Base-by-base conservation (phyloP, 805 yeast genomes). In the Sugiyamaella floridensis region DNA sequence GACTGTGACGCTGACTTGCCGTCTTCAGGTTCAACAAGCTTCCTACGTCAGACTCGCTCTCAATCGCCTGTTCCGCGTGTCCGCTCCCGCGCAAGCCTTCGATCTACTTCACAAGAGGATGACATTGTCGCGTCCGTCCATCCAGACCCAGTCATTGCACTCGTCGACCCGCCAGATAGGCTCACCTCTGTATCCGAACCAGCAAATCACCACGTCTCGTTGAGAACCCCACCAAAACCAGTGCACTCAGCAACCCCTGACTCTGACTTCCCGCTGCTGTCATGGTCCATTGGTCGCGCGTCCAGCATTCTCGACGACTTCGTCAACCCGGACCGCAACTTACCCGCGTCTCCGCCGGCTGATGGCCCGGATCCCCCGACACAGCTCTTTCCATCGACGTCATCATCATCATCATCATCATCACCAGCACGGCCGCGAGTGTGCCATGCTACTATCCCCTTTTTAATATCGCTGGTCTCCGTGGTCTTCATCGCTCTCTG, bases 401-500 rank as follows among this genome's bases (percentile, higher is more conserved):
- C 46, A 43, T 10, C 47, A 19, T 6, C 37, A 10, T 16, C 47
- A 16, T n/a, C 37, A 3, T 16, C 47, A 8, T 44, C 47, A 8
- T 44, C 47, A 9, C 28, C 29, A 8, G 8, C 15, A 3, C 28
- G 29, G 11, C 34, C 47, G n/a, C 19, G 29, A n/a, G 3, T 41
- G 16, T 19, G 22, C 9, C 22, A 11, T 11, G 16, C 37, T 32
- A 14, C 37, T 19, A 22, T n/a, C 43, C 51, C 26, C 14, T 40
- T 15, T 8, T 40, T 18, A 5, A 43, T 44, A 10, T 20, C 48
- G 11, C 19, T 49, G 16, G 19, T 42, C 9, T 29, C 54, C 20
- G 40, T 46, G 10, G 18, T 19, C 18, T 50, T 52, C 43, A 40
- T 56, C 9, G 45, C 57, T 19, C 6, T 41, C n/a, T 55, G 49